A percentile compares a stretch with the other conserved stretches of the same genome.
Conservation (phyloP, 2,329 filamentous ascomycete genomes). For the Onygena corvina region DNA sequence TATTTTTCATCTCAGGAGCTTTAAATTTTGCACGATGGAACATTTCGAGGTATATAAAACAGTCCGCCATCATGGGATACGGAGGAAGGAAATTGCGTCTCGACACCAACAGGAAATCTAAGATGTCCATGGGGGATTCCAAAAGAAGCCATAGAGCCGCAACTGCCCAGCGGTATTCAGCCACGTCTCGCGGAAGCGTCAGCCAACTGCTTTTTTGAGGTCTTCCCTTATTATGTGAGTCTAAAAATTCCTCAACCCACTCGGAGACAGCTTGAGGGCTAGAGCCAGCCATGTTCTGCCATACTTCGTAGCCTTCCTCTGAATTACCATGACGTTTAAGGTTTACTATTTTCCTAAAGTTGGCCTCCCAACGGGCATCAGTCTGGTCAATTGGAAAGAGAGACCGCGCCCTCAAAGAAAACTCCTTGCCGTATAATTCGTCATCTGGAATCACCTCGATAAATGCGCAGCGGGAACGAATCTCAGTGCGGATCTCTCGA, state of each 20-base stretch:
- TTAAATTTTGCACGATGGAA: constrained; percentile 25
- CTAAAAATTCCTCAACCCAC: not conserved
- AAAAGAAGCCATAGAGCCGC: constrained; percentile 37
- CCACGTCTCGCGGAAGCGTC: not conserved
- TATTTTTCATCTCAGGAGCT: constrained; percentile 16
- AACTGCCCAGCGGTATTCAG: constrained; percentile 29
- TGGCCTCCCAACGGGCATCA: no score
- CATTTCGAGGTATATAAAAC: constrained; percentile 34
- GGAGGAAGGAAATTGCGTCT: constrained; percentile 26
- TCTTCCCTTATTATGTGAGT: not conserved
- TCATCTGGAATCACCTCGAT: no score
- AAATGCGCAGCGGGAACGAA: no score
- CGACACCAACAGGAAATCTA: constrained; percentile 35
- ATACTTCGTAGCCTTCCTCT: not conserved
- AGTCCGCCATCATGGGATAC: constrained; percentile 35
- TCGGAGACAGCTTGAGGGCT: not conserved
- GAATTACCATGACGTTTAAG: no score
- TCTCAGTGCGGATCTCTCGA: no score
- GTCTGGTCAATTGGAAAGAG: no score
- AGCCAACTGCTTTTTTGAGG: not conserved
- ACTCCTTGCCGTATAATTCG: no score
- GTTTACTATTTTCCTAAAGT: no score
- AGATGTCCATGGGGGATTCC: constrained; percentile 27
- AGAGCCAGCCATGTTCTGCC: not conserved
- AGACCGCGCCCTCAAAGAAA: no score